Evolutionary conservation across 495 filamentous ascomycete genomes (phyloP), one percentile per base, ranked within the genome.

Genomic region (Penicillium psychrofluorescens): DNA sequence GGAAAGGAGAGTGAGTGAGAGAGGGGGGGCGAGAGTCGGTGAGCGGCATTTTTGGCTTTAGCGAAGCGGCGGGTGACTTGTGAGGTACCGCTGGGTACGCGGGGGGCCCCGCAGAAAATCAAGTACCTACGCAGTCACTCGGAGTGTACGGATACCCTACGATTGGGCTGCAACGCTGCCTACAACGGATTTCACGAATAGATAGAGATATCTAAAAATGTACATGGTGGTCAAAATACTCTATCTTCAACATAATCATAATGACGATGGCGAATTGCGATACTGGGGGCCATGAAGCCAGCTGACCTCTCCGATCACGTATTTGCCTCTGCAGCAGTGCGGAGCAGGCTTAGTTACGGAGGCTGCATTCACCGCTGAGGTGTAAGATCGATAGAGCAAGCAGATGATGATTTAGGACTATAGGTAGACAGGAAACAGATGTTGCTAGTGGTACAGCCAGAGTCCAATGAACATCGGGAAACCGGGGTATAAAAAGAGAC

Each of bases 391-490:
- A 33, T 28, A 31, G 10, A 49, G 15, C 13, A 33, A 31, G 31
- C 12, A 37, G 36, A 45, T 45, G 44, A 38, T 30, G 35, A 46
- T 50, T 52, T 36, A 44, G 38, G 46, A 50, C 46, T 52, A 54
- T 46, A 45, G 40, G 29, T 50, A 45, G 33, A 48, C 44, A 41
- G 43, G 45, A 29, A 48, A 45, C 22, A 37, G 38, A 38, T 46
- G 33, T 38, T 55, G 49, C 48, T 58, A 58, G 43, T 66, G 55
- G 63, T 66, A 68, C 64, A 68, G 41, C 57, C 57, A 61, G 57
- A 51, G 57, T 61, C 57, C 57, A 53, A 58, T 58, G 36, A 61
- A 55, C 51, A 58, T 61, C 54, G 49, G 57, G 45, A 58, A 55
- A 58, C 57, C 56, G 52, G 62, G 54, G 56, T 60, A 62, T 63